phyloP scores from a whole-genome alignment of 352 stramenopile genomes.

The Globisporangium apiculatum region DNA sequence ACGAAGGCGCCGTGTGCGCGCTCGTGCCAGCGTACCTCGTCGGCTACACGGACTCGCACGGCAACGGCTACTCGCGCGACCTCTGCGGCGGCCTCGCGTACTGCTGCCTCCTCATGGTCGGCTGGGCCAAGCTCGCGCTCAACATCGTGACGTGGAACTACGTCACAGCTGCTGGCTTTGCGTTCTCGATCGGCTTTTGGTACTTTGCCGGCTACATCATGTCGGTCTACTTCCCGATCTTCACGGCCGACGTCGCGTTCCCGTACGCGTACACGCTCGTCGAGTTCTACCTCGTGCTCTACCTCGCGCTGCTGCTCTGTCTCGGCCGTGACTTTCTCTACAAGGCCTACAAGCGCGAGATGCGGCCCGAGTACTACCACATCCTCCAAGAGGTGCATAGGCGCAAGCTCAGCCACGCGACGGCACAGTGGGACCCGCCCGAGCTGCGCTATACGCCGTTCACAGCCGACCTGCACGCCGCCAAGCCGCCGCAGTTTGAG shows the following conservation, averaged over 20 bases:
- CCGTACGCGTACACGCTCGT: conserved; percentile 64
- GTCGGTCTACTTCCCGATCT: conserved; percentile 41
- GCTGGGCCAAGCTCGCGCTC: conserved; percentile 71
- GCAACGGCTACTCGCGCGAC: conserved; percentile 56
- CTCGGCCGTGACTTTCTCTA: conserved; percentile 75
- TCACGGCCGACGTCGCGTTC: conserved; percentile 64
- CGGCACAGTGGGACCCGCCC: conserved; percentile 55
- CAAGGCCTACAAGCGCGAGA: conserved; percentile 83
- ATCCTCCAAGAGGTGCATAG: conserved; percentile 75
- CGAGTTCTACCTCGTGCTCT: conserved; percentile 78
- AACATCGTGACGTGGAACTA: conserved; percentile 83
- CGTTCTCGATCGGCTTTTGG: conserved; percentile 68
- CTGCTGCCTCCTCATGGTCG: conserved; percentile 74
- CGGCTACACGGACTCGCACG: conserved; percentile 48
- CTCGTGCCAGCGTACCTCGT: conserved; percentile 59
- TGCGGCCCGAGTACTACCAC: conserved; percentile 83
- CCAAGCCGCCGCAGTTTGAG: conserved; percentile 57
- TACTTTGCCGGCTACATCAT: conserved; percentile 63
- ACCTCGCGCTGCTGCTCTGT: conserved; percentile 62
- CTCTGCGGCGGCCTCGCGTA: conserved; percentile 70
- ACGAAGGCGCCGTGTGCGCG: conserved; percentile 67
- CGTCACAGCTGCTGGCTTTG: conserved; percentile 47
- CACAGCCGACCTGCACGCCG: conserved; percentile 45
- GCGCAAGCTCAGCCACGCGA: conserved; percentile 27
- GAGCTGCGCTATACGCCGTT: conserved; percentile 67